These are phyloP conservation scores for Debaryomycetaceae sp. DNA, from an alignment of 1,139 yeast genomes.

Conservation along the genomic window DNA sequence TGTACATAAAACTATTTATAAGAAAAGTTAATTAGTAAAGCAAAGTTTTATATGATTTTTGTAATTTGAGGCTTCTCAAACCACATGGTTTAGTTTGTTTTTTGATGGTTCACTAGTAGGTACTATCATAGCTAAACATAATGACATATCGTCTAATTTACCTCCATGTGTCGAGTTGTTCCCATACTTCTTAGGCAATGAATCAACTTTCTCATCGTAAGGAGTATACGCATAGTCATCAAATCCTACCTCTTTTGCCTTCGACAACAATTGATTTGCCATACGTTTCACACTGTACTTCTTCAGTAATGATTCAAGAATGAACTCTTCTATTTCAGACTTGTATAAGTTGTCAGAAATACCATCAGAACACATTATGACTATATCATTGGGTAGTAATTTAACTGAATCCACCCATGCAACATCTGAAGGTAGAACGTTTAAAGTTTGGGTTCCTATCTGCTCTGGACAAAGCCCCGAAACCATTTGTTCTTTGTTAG, in stretches of 20 bases:
- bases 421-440: conserved; percentile 45
- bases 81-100: no score
- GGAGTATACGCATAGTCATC: conserved; percentile 57
- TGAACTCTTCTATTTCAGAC: conserved; percentile 40
- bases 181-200: conserved; percentile 34
- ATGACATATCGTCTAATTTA: conserved; percentile 54
- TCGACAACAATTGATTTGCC: conserved; percentile 37
- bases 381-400: conserved; percentile 39
- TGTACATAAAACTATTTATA: conserved; percentile 2
- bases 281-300: conserved; percentile 32
- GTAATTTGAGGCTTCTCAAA: no score
- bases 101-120: conserved; percentile 15
- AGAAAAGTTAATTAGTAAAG: no score
- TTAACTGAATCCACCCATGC: conserved; percentile 47
- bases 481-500: conserved; percentile 49
- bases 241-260: conserved; percentile 50
- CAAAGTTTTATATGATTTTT: no score
- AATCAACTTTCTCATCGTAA: conserved; percentile 50
- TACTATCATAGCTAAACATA: conserved; percentile 47
- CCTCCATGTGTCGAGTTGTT: conserved; percentile 47
- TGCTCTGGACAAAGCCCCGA: conserved; percentile 52
- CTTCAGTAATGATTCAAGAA: conserved; percentile 31
- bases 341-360: conserved; percentile 52
- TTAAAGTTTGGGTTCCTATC: conserved; percentile 51
- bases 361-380: conserved; percentile 53